phyloP scores from a whole-genome alignment of 805 yeast genomes.

The Starmerella vaccinii region DNA sequence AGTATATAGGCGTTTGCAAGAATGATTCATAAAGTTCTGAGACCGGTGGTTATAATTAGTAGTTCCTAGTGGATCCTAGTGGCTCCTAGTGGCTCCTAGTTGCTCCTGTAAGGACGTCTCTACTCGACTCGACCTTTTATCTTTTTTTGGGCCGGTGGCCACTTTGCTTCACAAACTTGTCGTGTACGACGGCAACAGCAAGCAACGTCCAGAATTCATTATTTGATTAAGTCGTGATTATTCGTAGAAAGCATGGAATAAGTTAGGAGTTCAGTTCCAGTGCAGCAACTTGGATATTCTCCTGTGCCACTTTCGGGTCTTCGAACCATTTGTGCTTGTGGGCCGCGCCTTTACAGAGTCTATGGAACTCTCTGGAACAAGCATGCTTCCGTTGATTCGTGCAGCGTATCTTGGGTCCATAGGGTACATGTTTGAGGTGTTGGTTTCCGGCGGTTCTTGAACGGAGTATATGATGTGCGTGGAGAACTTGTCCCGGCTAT shows the following conservation, averaged over 20 bases:
- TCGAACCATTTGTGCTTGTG: neutral
- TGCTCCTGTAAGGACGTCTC: no score
- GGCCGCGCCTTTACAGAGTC: neutral
- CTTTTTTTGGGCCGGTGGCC: no score
- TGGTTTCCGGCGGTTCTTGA: neutral
- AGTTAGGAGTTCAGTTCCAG: neutral
- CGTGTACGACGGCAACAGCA: no score
- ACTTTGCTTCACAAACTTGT: no score
- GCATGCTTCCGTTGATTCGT: neutral
- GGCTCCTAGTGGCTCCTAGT: no score
- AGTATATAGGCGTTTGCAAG: neutral
- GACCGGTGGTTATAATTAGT: no score
- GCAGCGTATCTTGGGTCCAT: slow-evolving; percentile 8
- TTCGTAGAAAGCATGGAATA: neutral
- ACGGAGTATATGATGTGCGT: no score
- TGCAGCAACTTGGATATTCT: neutral
- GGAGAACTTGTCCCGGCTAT: neutral
- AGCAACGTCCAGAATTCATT: no score
- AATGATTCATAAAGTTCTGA: neutral
- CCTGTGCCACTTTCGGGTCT: neutral
- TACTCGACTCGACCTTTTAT: no score
- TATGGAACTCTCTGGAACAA: neutral
- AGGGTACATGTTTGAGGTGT: neutral
- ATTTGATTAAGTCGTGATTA: no score
- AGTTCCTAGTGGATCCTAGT: no score